Conservation (phyloP, 2,329 filamentous ascomycete genomes). For the Fusarium fujikuroi region DNA sequence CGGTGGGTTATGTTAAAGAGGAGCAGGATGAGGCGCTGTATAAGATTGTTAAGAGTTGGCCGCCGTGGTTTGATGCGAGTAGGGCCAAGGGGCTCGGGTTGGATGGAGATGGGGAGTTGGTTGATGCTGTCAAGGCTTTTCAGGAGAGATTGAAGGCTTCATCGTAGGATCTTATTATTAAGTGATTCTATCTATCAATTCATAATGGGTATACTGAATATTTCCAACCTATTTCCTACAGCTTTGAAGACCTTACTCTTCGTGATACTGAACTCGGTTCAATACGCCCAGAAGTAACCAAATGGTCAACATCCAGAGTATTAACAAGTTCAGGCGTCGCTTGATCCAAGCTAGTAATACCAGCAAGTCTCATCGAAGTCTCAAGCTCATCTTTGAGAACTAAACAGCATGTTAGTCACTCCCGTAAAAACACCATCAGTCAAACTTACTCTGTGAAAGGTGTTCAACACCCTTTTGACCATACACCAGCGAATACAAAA, state of each 20-base stretch:
- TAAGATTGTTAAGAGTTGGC: conserved; percentile 65
- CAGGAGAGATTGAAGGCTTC: conserved; percentile 28
- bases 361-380: conserved; percentile 46
- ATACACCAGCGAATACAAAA: conserved; percentile 63
- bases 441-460: conserved; percentile 65
- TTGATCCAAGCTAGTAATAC: conserved; percentile 45
- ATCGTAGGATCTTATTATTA: neutral
- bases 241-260: conserved; percentile 22
- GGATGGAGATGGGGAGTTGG: conserved; percentile 54
- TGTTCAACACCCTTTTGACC: conserved; percentile 65
- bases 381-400: conserved; percentile 48
- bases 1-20: conserved; percentile 56
- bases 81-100: conserved; percentile 66
- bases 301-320: conserved; percentile 47
- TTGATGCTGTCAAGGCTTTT: conserved; percentile 48
- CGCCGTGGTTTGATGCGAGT: conserved; percentile 60
- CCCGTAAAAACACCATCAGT: accelerated
- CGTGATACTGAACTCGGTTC: conserved; percentile 3
- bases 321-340: conserved; percentile 45
- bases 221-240: conserved; percentile 1
- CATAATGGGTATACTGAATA: neutral
- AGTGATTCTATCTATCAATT: neutral
- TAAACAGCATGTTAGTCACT: neutral
- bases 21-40: conserved; percentile 58
- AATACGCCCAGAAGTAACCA: conserved; percentile 40